Base-by-base conservation (phyloP, 495 filamentous ascomycete genomes). In the Sordaria brevicollis region DNA sequence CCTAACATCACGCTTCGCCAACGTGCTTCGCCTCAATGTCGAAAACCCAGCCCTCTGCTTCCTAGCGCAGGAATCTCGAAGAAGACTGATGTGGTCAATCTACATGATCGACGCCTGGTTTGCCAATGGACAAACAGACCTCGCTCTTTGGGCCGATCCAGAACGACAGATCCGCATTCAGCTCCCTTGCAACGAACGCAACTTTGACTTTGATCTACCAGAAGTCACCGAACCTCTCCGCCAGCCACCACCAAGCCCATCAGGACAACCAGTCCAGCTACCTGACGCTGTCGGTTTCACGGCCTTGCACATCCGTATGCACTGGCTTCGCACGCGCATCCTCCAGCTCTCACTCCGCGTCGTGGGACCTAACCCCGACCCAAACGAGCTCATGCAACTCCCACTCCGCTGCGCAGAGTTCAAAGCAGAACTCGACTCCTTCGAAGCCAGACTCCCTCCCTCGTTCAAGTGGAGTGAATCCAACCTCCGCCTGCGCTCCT, bases 121-220 rank as follows among this genome's bases (percentile, higher is more conserved):
- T 29, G 80, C 82, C 31, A 79, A 77, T 35, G 82, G 83, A 19
- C 80, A 83, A 67, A 71, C 76, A 11, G 83, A 85, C 69, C 81
- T 83, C 21, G 82, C 82, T 7, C 71, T 86, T 10, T 83, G 83
- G 78, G 70, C 77, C 3, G 79, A 81, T 49, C 78, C 82, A 4
- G 79, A 81, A 33, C 71, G 68, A 19, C 77, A 77, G 54, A 81
- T 86, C 66, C 80, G 80, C 57, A 76, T 86, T 62, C 80, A 83
- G 34, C 74, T 86, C 1, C 83, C 83, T 0, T 85, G 83, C 71
- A 86, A 83, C 73, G 83, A 86, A 72, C 81, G 82, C 8, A 83
- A 84, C 70, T 86, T 86, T 37, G 83, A 85, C 70, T 83, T 84
- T 69, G 83, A 85, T 73, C 77, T 85, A 8, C 82, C 83, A 1